phyloP scores from a whole-genome alignment of 768 basidiomycete genomes.

The Xerocomus potaroensis region DNA sequence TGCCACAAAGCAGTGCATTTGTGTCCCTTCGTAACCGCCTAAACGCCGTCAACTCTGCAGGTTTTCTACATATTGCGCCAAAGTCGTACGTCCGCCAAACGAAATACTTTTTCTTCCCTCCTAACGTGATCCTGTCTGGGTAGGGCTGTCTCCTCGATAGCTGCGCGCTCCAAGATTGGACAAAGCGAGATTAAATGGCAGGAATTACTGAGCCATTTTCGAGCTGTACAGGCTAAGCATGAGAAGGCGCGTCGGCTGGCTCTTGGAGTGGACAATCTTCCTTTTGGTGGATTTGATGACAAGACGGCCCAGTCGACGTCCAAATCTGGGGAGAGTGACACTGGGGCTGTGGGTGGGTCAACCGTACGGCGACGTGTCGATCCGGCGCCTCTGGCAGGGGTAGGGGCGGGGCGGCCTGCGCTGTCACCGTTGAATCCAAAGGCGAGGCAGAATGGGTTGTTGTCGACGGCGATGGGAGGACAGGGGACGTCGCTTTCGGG shows the following conservation, averaged over 20 bases:
- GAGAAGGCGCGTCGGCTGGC: constrained; percentile 86
- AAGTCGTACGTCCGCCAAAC: constrained; percentile 56
- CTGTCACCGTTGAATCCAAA: constrained; percentile 75
- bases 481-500: constrained; percentile 32
- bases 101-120: no score
- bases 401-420: constrained; percentile 34
- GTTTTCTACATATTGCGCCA: constrained; percentile 87
- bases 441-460: constrained; percentile 47
- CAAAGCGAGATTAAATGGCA: constrained; percentile 97
- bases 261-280: constrained; percentile 56
- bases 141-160: constrained; percentile 31
- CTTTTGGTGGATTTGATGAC: constrained; percentile 44
- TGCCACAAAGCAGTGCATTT: constrained; percentile 97
- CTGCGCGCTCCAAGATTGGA: constrained; percentile 70
- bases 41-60: constrained; percentile 92
- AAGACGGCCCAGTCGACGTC: constrained; percentile 22
- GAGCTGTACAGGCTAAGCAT: constrained; percentile 82
- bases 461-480: constrained; percentile 34
- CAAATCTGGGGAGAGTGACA: constrained; percentile 2
- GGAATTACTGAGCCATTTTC: constrained; percentile 90
- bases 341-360: constrained; percentile 32
- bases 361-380: constrained; percentile 54
- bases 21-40: constrained; percentile 90
- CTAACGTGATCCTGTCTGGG: constrained; percentile 21
- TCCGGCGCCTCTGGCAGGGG: constrained; percentile 25